Evolutionary conservation across 139 green algal species (phyloP), one percentile per base, ranked within the genome.

Genomic region (Mesostigma viride): DNA sequence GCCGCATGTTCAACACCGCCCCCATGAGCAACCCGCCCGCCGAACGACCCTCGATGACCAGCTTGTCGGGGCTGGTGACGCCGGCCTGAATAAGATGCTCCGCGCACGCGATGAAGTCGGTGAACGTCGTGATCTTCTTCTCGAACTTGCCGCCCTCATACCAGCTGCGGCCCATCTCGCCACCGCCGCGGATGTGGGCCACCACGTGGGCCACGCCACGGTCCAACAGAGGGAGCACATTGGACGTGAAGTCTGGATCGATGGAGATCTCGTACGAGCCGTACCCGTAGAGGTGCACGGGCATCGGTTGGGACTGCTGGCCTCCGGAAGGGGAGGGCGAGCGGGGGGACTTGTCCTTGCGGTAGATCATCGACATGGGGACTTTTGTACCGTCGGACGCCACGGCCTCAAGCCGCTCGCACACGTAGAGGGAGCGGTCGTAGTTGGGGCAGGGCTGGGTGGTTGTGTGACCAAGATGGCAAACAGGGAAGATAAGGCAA

Each of bases 121-220:
- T 68, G 69, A 92, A 92, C 26, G 85, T 94, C 82, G 89, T 88
- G 33, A 70, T 77, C 79, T 94, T 91, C 24, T 79, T 72, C 17
- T 84, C 66, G 71, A 82, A 88, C 72, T 92, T 92, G n/a, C 88
- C 87, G n/a, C 79, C 48, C 64, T 83, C 69, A 71, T 91, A 92
- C 88, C 88, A 95, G 31, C 65, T 35, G 6, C 85, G 73, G 14
- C 88, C 88, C 65, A 92, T 76, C 68, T 94, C 88, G 14, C 84
- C 86, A 26, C 88, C 88, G 35, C 88, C 88, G 3, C 88, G 69
- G 20, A 92, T 77, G 73, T 95, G 88, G 1, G 86, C 88, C 24
- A 95, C 85, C 31, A 72, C 88, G 62, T 88, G 87, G 11, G 81
- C 58, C 31, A 92, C 78, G 11, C 88, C 88, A 3, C 88, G 61